phyloP scores from a whole-genome alignment of 1,284 basidiomycete genomes.

The Cryptococcus sp. region DNA sequence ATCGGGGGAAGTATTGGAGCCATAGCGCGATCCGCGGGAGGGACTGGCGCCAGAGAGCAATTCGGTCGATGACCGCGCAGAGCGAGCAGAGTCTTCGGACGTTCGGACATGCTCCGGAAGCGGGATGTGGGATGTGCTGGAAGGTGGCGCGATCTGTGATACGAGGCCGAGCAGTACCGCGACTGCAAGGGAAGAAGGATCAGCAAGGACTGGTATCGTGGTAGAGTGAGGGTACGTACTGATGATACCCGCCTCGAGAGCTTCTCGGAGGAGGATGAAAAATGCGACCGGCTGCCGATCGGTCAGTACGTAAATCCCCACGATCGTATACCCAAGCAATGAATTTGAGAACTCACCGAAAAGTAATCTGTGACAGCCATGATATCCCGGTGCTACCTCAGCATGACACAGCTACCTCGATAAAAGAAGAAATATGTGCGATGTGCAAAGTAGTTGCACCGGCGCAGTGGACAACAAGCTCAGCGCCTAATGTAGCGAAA shows the following conservation, averaged over 20 bases:
- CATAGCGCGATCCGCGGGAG: neutral
- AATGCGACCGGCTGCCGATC: slow-evolving; percentile 55
- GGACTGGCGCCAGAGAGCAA: slow-evolving; percentile 9
- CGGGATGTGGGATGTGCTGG: slow-evolving; percentile 2
- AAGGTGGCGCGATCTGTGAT: slow-evolving; percentile 64
- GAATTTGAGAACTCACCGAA: slow-evolving; percentile 7
- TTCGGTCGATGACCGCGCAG: slow-evolving; percentile 15
- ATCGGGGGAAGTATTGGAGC: slow-evolving; percentile 9
- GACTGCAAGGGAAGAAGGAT: slow-evolving; percentile 20
- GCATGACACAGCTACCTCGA: no score
- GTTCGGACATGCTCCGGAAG: slow-evolving; percentile 1
- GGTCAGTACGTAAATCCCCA: neutral
- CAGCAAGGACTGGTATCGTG: neutral
- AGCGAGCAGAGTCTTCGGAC: slow-evolving; percentile 18
- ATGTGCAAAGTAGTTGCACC: no score
- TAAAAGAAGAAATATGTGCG: no score
- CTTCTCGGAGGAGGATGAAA: slow-evolving; percentile 87
- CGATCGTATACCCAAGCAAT: neutral
- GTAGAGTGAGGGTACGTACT: slow-evolving; percentile 49
- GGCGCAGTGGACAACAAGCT: no score
- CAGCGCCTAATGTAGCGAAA: neutral
- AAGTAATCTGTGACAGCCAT: slow-evolving; percentile 24
- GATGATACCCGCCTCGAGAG: slow-evolving; percentile 85
- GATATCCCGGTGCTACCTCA: neutral
- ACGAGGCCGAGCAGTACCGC: slow-evolving; percentile 82